phyloP scores from a whole-genome alignment of 805 yeast genomes.

The Ogataea polymorpha region DNA sequence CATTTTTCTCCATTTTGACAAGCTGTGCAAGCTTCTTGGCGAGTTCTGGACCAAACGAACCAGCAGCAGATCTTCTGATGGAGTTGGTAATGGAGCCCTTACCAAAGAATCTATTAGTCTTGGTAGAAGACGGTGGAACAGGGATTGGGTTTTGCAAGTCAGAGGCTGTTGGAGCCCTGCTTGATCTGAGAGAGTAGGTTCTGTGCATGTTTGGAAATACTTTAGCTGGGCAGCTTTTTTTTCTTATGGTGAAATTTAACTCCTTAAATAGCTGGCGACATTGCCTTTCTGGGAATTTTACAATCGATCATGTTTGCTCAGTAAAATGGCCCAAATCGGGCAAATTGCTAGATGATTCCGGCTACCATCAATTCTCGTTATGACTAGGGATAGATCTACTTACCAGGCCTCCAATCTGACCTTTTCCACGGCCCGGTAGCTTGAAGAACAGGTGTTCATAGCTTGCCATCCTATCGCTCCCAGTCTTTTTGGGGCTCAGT shows the following conservation, averaged over 20 bases:
- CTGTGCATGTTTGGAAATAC: slow-evolving; percentile 69
- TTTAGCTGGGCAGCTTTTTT: slow-evolving; percentile 10
- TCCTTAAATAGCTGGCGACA: slow-evolving; percentile 13
- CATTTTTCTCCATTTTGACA: slow-evolving; percentile 80
- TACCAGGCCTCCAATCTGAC: not conserved
- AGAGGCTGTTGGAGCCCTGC: slow-evolving; percentile 96
- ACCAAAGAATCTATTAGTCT: slow-evolving; percentile 75
- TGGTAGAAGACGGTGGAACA: slow-evolving; percentile 88
- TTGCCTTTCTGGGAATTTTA: slow-evolving; percentile 19
- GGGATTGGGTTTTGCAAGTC: slow-evolving; percentile 94
- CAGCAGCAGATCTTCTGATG: slow-evolving; percentile 67
- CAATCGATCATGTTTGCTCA: slow-evolving; percentile 9
- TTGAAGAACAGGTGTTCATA: no score
- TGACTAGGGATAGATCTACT: not conserved
- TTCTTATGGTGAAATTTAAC: slow-evolving; percentile 11
- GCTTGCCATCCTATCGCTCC: slow-evolving; percentile 3
- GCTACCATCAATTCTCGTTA: not conserved
- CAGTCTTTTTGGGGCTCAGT: slow-evolving; percentile 1
- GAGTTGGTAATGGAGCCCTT: slow-evolving; percentile 55
- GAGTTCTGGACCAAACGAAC: slow-evolving; percentile 76
- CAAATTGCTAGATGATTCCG: slow-evolving; percentile 1
- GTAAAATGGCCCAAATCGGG: slow-evolving; percentile 1
- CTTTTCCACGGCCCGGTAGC: not conserved
- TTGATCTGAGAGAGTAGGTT: slow-evolving; percentile 93
- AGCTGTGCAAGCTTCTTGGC: slow-evolving; percentile 69